Evolutionary conservation across 2,329 filamentous ascomycete genomes (phyloP), one percentile per base, ranked within the genome.

Genomic region (Ophiostoma perfectum): DNA sequence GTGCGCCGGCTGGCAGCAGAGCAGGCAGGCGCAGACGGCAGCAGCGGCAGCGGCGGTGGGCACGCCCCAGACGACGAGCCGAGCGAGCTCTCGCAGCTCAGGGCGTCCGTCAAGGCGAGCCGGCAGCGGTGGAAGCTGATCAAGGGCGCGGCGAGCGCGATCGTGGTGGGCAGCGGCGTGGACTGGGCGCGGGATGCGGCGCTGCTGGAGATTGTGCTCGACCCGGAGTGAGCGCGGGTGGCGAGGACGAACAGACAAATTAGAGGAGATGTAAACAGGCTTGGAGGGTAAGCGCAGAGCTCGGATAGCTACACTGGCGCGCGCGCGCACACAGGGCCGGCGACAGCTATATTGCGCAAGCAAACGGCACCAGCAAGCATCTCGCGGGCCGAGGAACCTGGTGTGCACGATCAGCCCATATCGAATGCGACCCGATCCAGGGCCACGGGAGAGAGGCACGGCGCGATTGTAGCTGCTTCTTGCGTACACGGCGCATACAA

Each of bases 151-250:
- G 84, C 90, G n/a, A 90, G 90, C 74, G 91, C 90, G 18, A 84
- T 93, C 68, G 85, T 96, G 64, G 90, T 87, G 5, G 91, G 90
- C 3, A 96, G 92, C 76, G 92, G 92, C 64, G 82, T 95, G 67
- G 88, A 96, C 75, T 96, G 92, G 92, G 87, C 86, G 12, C 81
- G 84, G 55, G 88, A 96, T 77, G 83, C 87, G 66, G 82, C 81
- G 70, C 79, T 96, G 70, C 82, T 85, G 69, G 85, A 86, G 66
- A 81, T 94, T 70, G 91, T 96, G 39, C 81, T 96, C 70, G 92
- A 91, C 74, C 79, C 82, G 11, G 86, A 89, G 71, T 71, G 70
- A 72, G 27, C 27, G 14, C 8, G 44, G 11, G 12, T 27, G n/a
- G 49, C n/a, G 16, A 5, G n/a, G 5, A 49, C 16, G 49, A 58